Conservation (phyloP, 148 eudicot species). For the Rhododendron ferrugineum region DNA sequence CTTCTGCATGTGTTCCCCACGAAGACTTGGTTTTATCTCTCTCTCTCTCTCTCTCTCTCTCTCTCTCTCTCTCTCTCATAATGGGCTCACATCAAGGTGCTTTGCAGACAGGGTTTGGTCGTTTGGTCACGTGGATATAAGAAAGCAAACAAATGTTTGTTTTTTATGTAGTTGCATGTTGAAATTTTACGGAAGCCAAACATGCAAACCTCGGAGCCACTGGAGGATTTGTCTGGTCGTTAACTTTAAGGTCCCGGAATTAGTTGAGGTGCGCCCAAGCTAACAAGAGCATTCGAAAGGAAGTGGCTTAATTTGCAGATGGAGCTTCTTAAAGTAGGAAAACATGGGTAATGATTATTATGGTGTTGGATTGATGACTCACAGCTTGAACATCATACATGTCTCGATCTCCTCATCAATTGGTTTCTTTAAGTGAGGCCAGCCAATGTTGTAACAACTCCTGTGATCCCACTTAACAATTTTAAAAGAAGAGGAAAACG, state of each 20-base stretch:
- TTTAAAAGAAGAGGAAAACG: not conserved
- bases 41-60: not conserved
- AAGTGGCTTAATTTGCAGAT: not conserved
- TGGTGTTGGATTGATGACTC: not conserved
- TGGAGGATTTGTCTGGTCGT: rapidly evolving
- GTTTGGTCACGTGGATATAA: not conserved
- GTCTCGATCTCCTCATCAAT: not conserved
- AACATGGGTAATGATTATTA: not conserved
- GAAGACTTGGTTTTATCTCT: not conserved
- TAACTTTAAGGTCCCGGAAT: rapidly evolving
- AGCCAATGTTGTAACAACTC: not conserved
- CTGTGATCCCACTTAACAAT: not conserved
- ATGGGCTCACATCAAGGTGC: not conserved
- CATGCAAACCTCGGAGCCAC: not conserved
- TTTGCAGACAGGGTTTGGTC: not conserved
- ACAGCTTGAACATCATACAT: not conserved
- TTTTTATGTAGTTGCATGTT: no score
- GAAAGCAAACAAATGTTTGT: no score
- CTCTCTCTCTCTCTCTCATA: not conserved
- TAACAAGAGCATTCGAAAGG: not conserved
- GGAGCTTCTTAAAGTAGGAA: not conserved
- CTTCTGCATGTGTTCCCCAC: not conserved
- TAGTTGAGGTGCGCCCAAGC: no score
- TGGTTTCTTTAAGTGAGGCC: not conserved
- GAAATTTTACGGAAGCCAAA: no score